Evolutionary conservation across 257 asterid species (phyloP).

Genomic region (Scutellaria baicalensis): DNA sequence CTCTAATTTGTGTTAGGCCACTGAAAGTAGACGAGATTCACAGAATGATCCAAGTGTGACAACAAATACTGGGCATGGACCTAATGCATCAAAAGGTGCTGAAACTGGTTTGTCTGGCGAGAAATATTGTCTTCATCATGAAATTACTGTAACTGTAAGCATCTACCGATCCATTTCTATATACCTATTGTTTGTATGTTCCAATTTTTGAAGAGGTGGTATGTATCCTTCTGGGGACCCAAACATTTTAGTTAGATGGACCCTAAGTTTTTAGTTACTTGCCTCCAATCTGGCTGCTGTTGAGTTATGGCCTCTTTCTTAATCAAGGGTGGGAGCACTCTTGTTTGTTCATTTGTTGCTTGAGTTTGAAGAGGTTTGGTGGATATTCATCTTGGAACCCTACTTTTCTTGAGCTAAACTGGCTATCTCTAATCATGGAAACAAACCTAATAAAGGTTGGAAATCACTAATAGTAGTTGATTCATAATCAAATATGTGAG

Average conservation of each 20-base stretch:
- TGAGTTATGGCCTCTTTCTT: not conserved
- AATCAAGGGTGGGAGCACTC: not conserved
- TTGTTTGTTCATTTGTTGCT: not conserved
- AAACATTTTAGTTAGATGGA: not conserved
- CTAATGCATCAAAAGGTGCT: constrained; percentile 34
- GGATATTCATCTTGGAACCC: not conserved
- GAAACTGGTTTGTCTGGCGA: constrained; percentile 55
- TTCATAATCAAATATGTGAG: not conserved
- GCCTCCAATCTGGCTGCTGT: not conserved
- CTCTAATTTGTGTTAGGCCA: constrained; percentile 31
- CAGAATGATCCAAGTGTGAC: constrained; percentile 23
- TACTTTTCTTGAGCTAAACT: not conserved
- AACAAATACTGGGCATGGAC: constrained; percentile 18
- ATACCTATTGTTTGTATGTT: not conserved
- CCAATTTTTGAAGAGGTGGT: not conserved
- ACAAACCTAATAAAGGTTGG: not conserved
- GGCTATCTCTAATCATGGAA: not conserved
- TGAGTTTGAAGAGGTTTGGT: not conserved
- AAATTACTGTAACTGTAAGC: constrained; percentile 70
- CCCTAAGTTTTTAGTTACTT: not conserved
- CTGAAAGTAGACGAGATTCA: constrained; percentile 27
- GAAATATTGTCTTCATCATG: constrained; percentile 60
- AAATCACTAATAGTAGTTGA: not conserved
- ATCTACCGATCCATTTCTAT: not conserved
- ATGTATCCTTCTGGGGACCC: not conserved